Evolutionary conservation across 2,329 filamentous ascomycete genomes (phyloP).

Genomic region (Neodidymelliopsis sp.): DNA sequence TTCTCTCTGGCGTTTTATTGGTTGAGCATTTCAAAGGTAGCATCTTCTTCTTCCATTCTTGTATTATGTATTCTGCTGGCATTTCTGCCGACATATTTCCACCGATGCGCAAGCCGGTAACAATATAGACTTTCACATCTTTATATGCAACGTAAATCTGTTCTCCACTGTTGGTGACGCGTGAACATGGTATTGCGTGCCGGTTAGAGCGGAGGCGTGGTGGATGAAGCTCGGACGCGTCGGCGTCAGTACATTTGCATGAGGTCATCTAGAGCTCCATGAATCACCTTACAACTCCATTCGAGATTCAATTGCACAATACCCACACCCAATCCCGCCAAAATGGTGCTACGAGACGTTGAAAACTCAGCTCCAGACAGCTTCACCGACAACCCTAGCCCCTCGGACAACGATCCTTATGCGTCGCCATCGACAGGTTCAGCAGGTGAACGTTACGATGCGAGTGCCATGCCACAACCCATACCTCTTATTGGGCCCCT

Average conservation of each 20-base stretch:
- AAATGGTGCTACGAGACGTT: constrained; percentile 54
- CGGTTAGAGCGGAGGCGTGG: constrained; percentile 1
- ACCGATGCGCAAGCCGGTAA: not conserved
- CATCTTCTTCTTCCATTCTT: constrained; percentile 8
- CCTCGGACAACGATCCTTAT: constrained; percentile 50
- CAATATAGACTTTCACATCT: constrained; percentile 7
- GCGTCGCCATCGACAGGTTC: constrained; percentile 29
- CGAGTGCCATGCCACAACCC: constrained; percentile 48
- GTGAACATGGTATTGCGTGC: not conserved
- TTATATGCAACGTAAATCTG: not conserved
- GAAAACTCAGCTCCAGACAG: constrained; percentile 38
- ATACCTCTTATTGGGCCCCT: constrained; percentile 44
- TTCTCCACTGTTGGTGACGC: not conserved
- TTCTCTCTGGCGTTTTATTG: constrained; percentile 2
- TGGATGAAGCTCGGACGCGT: constrained; percentile 18
- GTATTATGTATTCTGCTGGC: constrained; percentile 23
- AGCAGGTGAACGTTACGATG: constrained; percentile 42
- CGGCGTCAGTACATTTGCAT: constrained; percentile 26
- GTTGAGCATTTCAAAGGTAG: constrained; percentile 9
- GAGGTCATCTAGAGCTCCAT: constrained; percentile 36
- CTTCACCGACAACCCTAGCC: constrained; percentile 41
- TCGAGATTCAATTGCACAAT: constrained; percentile 12
- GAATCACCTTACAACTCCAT: constrained; percentile 23
- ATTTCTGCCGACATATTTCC: constrained; percentile 9
- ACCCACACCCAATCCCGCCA: constrained; percentile 9